phyloP scores from a whole-genome alignment of 331 rosid species.

The Malus hybrid region DNA sequence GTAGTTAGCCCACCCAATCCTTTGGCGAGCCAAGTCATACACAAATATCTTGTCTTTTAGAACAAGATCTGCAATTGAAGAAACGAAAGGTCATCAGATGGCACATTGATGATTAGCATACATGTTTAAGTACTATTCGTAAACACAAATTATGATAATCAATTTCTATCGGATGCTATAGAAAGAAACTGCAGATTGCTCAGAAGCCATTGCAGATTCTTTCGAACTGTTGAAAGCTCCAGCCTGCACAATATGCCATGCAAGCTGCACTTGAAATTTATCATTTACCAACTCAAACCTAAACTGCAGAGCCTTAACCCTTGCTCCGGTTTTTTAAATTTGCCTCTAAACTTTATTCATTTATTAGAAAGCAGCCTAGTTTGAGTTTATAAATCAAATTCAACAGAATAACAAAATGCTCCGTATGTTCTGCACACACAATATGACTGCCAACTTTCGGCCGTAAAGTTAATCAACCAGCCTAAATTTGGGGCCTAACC shows the following conservation, averaged over 20 bases:
- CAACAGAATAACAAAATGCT: neutral
- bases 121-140: neutral
- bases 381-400: neutral
- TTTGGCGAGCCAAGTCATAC: constrained; percentile 71
- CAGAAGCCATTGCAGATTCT: neutral
- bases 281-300: neutral
- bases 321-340: neutral
- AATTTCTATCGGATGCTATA: neutral
- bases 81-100: constrained; percentile 5
- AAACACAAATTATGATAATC: neutral
- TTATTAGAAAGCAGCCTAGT: neutral
- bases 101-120: neutral
- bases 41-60: constrained; percentile 87
- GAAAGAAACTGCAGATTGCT: too few species aligned
- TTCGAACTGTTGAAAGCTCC: neutral
- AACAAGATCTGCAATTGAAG: constrained; percentile 69
- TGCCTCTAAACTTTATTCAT: neutral
- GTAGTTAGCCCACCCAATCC: constrained; percentile 82
- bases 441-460: neutral
- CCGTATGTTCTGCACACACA: neutral
- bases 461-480: neutral
- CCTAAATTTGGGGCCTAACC: constrained; percentile 41
- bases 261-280: neutral
- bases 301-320: neutral
- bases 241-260: neutral